Percentiles rank a stretch among this genome's conserved stretches.
Evolutionary conservation across 352 stramenopile species (phyloP).

Genomic region (Aphanomyces cochlioides): DNA sequence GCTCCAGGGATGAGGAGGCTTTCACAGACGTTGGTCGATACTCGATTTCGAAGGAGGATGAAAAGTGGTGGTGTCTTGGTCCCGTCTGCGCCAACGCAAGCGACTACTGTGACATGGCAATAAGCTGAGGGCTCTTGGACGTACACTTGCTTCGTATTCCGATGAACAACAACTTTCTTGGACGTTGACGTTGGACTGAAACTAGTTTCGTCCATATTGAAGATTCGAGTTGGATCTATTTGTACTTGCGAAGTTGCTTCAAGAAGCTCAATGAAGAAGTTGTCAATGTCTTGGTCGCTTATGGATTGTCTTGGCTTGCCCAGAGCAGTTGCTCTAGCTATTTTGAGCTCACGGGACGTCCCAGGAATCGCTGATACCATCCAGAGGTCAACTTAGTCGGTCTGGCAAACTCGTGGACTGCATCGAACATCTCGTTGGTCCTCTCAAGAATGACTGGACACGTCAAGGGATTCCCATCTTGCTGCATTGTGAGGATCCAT

Average conservation of each 20-base stretch:
- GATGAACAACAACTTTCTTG: background rate
- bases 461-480: background rate
- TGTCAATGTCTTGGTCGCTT: background rate
- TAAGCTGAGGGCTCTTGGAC: background rate
- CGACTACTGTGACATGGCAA: background rate
- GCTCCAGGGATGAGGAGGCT: background rate
- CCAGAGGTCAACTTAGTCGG: background rate
- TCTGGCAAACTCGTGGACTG: background rate
- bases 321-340: background rate
- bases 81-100: background rate
- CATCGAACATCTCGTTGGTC: background rate
- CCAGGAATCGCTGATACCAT: background rate
- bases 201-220: conserved; percentile 2
- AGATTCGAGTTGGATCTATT: background rate
- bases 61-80: background rate
- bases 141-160: background rate
- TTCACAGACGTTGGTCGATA: background rate
- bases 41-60: background rate
- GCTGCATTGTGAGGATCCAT: background rate
- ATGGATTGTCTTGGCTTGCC: background rate
- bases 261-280: background rate
- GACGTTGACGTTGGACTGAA: background rate
- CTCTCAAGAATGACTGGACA: background rate
- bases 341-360: background rate
- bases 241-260: background rate